Conservation (phyloP, 2,329 filamentous ascomycete genomes). For the Diatrype stigma region DNA sequence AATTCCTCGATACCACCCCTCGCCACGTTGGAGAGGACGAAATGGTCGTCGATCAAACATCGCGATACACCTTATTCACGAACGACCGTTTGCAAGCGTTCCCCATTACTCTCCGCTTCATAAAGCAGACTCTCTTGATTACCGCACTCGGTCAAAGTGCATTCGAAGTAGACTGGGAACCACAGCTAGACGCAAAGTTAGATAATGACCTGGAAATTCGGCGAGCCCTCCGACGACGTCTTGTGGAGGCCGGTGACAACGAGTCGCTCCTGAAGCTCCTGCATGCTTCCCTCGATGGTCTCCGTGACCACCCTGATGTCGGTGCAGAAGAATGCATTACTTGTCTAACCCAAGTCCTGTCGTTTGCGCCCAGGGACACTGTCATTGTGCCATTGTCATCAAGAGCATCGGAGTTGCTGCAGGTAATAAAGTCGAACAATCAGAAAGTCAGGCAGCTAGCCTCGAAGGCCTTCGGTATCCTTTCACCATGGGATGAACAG, state of each 20-base stretch:
- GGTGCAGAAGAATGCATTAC: conserved; percentile 24
- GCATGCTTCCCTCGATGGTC: conserved; percentile 53
- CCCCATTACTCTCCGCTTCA: conserved; percentile 66
- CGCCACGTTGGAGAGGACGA: conserved; percentile 21
- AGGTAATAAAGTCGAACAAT: conserved; percentile 67
- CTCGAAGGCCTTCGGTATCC: conserved; percentile 69
- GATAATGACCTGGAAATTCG: conserved; percentile 65
- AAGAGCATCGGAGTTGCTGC: conserved; percentile 49
- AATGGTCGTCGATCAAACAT: conserved; percentile 37
- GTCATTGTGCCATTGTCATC: conserved; percentile 34
- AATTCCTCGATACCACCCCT: conserved; percentile 40
- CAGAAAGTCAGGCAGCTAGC: conserved; percentile 61
- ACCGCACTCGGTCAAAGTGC: conserved; percentile 46
- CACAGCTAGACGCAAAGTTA: conserved; percentile 69
- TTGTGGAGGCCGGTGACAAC: conserved; percentile 36
- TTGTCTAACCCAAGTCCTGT: conserved; percentile 25
- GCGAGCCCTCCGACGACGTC: conserved; percentile 51
- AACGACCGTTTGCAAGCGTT: conserved; percentile 53
- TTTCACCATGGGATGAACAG: conserved; percentile 61
- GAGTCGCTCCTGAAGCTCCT: conserved; percentile 42
- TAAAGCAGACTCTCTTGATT: conserved; percentile 50
- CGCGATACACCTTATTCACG: conserved; percentile 32
- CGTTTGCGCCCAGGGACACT: conserved; percentile 26
- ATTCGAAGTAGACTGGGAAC: conserved; percentile 79
- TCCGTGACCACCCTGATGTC: conserved; percentile 39